A percentile compares a stretch with the other conserved stretches of the same genome.
These are phyloP conservation scores for Coleophoma eucalyptorum DNA, from an alignment of 2,329 filamentous ascomycete genomes.

Conservation along the genomic window DNA sequence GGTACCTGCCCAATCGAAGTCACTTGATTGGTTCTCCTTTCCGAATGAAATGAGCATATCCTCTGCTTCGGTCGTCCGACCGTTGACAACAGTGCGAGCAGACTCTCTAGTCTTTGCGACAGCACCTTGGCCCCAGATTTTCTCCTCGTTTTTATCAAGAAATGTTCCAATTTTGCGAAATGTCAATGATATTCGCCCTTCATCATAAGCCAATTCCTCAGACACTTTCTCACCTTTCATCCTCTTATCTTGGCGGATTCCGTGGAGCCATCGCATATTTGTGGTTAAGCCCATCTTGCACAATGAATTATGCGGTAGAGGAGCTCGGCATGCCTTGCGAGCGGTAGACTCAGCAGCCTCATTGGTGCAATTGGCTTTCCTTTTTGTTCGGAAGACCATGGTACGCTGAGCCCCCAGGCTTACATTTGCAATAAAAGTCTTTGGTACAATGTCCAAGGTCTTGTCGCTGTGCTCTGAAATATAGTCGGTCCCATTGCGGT, in stretches of 20 bases:
- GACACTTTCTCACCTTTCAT: slow-evolving; percentile 59
- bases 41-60: slow-evolving; percentile 77
- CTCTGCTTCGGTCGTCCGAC: slow-evolving; percentile 61
- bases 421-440: slow-evolving; percentile 85
- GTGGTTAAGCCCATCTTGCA: slow-evolving; percentile 77
- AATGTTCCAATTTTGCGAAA: slow-evolving; percentile 90
- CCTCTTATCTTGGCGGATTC: slow-evolving; percentile 86
- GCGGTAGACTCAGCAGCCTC: slow-evolving; percentile 7
- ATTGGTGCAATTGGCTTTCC: slow-evolving; percentile 39
- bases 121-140: slow-evolving; percentile 93
- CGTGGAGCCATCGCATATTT: slow-evolving; percentile 86
- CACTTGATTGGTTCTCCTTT: slow-evolving; percentile 70
- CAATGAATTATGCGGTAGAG: slow-evolving; percentile 83
- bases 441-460: slow-evolving; percentile 81
- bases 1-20: slow-evolving; percentile 69
- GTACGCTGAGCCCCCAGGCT: slow-evolving; percentile 88
- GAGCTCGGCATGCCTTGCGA: slow-evolving; percentile 50
- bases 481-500: slow-evolving; percentile 83
- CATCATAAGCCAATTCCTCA: slow-evolving; percentile 67
- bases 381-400: slow-evolving; percentile 87
- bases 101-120: slow-evolving; percentile 57
- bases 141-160: slow-evolving; percentile 55
- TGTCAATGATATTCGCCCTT: slow-evolving; percentile 85
- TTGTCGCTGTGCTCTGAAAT: slow-evolving; percentile 98
- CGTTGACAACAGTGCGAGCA: slow-evolving; percentile 66